Evolutionary conservation across 2,329 filamentous ascomycete genomes (phyloP).

Genomic region (Capronia americana): DNA sequence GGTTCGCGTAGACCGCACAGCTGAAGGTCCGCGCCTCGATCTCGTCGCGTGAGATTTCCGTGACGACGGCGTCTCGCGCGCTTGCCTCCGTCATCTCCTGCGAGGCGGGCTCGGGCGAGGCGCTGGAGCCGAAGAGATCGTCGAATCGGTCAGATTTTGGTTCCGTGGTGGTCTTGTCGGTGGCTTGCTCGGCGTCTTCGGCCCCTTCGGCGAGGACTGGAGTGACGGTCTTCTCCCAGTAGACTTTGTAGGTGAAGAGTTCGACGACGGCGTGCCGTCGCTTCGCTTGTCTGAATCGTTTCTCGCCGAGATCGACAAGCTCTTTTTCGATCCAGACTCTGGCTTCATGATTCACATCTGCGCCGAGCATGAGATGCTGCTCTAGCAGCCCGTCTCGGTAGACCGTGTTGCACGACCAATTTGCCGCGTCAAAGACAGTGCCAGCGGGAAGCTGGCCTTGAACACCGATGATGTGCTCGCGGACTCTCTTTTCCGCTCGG

Average conservation of each 20-base stretch:
- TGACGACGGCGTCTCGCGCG: conserved; percentile 2
- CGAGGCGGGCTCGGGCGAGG: conserved; percentile 7
- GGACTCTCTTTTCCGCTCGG: conserved; percentile 22
- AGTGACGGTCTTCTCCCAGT: conserved; percentile 34
- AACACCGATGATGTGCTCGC: conserved; percentile 19
- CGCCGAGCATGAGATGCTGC: conserved; percentile 31
- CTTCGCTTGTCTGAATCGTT: conserved; percentile 29
- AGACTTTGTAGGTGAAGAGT: conserved; percentile 27
- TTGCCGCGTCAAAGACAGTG: conserved; percentile 14
- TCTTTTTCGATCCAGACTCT: conserved; percentile 35
- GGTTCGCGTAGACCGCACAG: conserved; percentile 35
- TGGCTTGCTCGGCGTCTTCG: neutral
- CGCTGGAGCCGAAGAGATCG: conserved; percentile 2
- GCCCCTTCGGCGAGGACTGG: conserved; percentile 10
- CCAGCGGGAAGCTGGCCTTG: conserved; percentile 3
- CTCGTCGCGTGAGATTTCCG: conserved; percentile 22
- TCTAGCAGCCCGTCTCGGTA: conserved; percentile 27
- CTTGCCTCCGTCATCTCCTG: neutral
- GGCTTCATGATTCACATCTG: conserved; percentile 22
- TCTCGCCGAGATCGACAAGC: conserved; percentile 23
- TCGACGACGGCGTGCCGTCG: conserved; percentile 12
- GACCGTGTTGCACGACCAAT: conserved; percentile 12
- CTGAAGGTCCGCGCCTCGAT: conserved; percentile 25
- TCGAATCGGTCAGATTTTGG: conserved; percentile 22
- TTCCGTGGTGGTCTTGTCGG: conserved; percentile 6